Percentiles rank a stretch among this genome's conserved stretches.
phyloP scores from a whole-genome alignment of 2,329 filamentous ascomycete genomes.

The Cyphellophora europaea region DNA sequence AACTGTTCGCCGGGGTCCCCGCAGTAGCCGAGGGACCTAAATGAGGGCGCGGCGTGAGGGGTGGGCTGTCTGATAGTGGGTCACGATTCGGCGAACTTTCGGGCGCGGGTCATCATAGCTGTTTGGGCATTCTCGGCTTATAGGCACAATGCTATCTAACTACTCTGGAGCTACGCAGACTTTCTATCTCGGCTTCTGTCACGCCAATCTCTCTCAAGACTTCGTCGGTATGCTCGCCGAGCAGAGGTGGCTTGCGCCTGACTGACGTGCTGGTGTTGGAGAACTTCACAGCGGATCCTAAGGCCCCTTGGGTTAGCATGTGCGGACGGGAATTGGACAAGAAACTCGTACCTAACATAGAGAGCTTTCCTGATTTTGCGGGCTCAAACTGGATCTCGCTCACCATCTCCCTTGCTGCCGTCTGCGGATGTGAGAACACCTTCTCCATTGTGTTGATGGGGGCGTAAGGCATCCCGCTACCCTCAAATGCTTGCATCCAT shows the following conservation, averaged over 20 bases:
- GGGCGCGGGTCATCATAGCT: too few relatives aligned
- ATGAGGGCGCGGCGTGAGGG: too few relatives aligned
- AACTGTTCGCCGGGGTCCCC: too few relatives aligned
- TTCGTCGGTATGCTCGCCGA: conserved; percentile 25
- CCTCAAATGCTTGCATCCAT: conserved; percentile 32
- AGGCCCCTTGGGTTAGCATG: too few relatives aligned
- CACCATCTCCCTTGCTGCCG: conserved; percentile 30
- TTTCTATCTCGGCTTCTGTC: too few relatives aligned
- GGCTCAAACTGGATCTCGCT: conserved; percentile 17
- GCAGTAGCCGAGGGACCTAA: too few relatives aligned
- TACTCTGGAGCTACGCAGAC: too few relatives aligned
- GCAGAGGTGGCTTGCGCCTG: conserved; percentile 17
- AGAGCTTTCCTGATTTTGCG: conserved; percentile 19
- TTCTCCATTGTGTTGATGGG: conserved; percentile 37
- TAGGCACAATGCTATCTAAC: too few relatives aligned
- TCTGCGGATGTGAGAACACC: conserved; percentile 36
- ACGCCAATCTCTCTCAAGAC: conserved; percentile 20
- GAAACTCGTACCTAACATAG: conserved; percentile 20
- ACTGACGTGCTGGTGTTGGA: conserved; percentile 21
- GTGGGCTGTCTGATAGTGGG: too few relatives aligned
- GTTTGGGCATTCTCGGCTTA: too few relatives aligned
- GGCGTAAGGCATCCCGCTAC: conserved; percentile 36
- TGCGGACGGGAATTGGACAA: too few relatives aligned
- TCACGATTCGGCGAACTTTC: too few relatives aligned
- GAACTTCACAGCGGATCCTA: conserved; percentile 24